Evolutionary conservation across 495 filamentous ascomycete genomes (phyloP), one percentile per base, ranked within the genome.

Genomic region (Penicillium robsamsonii): DNA sequence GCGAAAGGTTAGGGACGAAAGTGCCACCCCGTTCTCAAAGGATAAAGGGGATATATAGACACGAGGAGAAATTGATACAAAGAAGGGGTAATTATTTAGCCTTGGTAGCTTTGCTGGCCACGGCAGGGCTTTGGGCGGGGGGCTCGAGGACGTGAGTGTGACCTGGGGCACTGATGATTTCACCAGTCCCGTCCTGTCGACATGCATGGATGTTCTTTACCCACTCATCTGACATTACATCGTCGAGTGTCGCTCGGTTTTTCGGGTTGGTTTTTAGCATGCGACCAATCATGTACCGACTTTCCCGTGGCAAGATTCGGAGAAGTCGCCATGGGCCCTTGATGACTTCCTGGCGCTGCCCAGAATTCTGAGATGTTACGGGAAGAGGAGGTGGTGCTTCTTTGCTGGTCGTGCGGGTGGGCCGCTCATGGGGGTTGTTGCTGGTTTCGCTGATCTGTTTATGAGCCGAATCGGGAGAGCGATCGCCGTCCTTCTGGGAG

Each of bases 291-390:
- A 98, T 90, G 62, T 90, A 84, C 29, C 94, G 79, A 51, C 84
- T 95, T 73, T 97, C 94, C 57, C 94, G 82, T 9, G 94, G 94
- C 4, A 98, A 81, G 7, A 97, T 80, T 48, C 94, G 84, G n/a
- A 98, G 81, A 54, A 98, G 81, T 38, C 94, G 85, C 88, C 92
- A 95, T 11, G 95, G 95, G 0, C 94, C 94, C 64, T 91, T 91
- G 64, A 97, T 90, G 3, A 91, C 82, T 61, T 92, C 87, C 53
- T 75, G 76, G n/a, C 74, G 75, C 61, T 84, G 87, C 48, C 61
- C 68, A 20, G 52, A 54, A 29, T 72, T 60, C 30, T 57, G 58
- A 43, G 62, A 56, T 12, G 65, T 55, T 33, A 56, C 63, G 1
- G 69, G 50, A 12, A 73, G 68, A 45, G 77, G 71, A 11, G 73